Conservation (phyloP, 306 rosid species). For the Quercus glauca region DNA sequence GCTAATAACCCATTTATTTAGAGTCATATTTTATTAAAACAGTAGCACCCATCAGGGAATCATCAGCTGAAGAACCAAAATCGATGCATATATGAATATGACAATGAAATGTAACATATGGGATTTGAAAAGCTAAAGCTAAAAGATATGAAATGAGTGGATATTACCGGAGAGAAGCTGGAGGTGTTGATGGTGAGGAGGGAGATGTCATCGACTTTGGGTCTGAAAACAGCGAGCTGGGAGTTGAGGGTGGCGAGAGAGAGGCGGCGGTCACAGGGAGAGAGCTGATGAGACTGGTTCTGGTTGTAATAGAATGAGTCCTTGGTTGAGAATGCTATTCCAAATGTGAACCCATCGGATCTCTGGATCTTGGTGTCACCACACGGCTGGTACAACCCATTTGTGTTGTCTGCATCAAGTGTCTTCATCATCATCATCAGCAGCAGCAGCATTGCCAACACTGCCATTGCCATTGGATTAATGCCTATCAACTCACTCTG, state of each 20-base stretch:
- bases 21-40: no score
- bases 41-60: no score
- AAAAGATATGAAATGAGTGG: neutral
- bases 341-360: slow-evolving; percentile 70
- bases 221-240: slow-evolving; percentile 59
- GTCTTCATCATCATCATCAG: neutral
- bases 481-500: neutral
- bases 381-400: slow-evolving; percentile 57
- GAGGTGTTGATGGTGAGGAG: slow-evolving; percentile 65
- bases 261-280: slow-evolving; percentile 73
- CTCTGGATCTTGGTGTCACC: slow-evolving; percentile 64
- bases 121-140: no score
- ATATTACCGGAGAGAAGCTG: slow-evolving; percentile 49
- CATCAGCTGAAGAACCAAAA: no score
- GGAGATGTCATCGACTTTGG: slow-evolving; percentile 74
- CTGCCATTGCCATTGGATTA: slow-evolving; percentile 19
- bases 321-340: slow-evolving; percentile 56
- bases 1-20: no score
- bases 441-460: slow-evolving; percentile 23
- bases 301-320: slow-evolving; percentile 45
- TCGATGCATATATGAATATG: no score
- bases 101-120: no score
- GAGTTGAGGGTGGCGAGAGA: slow-evolving; percentile 49
- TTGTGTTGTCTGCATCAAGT: slow-evolving; percentile 37
- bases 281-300: slow-evolving; percentile 56